Evolutionary conservation across 441 rosid species (phyloP).

Genomic region (Populus hybrid): DNA sequence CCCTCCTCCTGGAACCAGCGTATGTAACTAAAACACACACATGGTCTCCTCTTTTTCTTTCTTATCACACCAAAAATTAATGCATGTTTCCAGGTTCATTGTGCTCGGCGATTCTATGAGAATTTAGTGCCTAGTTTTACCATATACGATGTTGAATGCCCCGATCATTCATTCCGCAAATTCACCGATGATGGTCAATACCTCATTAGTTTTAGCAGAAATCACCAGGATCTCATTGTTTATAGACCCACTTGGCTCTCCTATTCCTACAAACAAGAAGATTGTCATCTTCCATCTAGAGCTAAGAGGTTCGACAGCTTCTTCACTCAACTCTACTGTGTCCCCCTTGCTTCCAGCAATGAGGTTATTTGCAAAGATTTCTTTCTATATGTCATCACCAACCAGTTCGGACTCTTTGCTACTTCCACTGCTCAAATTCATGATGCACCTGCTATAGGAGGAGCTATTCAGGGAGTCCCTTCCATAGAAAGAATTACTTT

Average conservation of each 20-base stretch:
- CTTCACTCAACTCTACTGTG: slow-evolving; percentile 69
- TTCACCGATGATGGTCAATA: slow-evolving; percentile 93
- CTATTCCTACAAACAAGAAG: slow-evolving; percentile 61
- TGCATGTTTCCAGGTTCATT: slow-evolving; percentile 59
- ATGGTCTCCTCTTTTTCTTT: background rate
- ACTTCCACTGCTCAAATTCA: slow-evolving; percentile 89
- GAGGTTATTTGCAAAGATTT: slow-evolving; percentile 93
- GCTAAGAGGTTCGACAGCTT: slow-evolving; percentile 83
- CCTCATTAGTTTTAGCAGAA: slow-evolving; percentile 88
- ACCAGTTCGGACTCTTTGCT: slow-evolving; percentile 81
- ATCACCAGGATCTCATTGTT: slow-evolving; percentile 79
- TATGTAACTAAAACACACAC: slow-evolving; percentile 22
- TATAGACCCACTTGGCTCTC: slow-evolving; percentile 87
- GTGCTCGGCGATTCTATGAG: slow-evolving; percentile 82
- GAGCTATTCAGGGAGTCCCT: slow-evolving; percentile 83
- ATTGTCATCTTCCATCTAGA: slow-evolving; percentile 61
- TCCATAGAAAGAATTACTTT: slow-evolving; percentile 84
- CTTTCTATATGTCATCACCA: slow-evolving; percentile 66
- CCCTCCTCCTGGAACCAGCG: slow-evolving; percentile 77
- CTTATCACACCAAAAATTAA: background rate
- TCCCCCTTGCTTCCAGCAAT: slow-evolving; percentile 72
- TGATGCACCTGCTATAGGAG: slow-evolving; percentile 65
- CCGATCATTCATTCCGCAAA: slow-evolving; percentile 86
- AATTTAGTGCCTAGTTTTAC: slow-evolving; percentile 85
- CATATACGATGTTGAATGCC: slow-evolving; percentile 80